phyloP scores from a whole-genome alignment of 2,329 filamentous ascomycete species.

The Ceratocystiopsis sp. region DNA sequence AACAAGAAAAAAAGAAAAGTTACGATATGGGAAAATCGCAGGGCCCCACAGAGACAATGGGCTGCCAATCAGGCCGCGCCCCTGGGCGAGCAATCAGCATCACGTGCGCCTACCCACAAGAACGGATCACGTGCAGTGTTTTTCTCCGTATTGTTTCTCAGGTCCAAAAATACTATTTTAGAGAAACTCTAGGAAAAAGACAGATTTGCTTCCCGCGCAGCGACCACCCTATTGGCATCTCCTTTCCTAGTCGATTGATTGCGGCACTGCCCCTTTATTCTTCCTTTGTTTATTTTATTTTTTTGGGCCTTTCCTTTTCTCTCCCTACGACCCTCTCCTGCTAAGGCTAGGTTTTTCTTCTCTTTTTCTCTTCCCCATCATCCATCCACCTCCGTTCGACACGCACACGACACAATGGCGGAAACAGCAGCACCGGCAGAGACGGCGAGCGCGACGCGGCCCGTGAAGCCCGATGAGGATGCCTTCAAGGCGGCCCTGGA shows the following conservation, averaged over 20 bases:
- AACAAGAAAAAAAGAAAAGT: too few species aligned
- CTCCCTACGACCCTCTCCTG: not conserved
- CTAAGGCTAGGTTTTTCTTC: not conserved
- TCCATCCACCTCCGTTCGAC: not conserved
- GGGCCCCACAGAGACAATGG: too few species aligned
- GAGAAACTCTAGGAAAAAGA: too few species aligned
- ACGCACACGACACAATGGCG: conserved; percentile 22
- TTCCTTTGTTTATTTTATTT: not conserved
- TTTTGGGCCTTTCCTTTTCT: not conserved
- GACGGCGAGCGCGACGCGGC: conserved; percentile 30
- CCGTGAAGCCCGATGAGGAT: conserved; percentile 76
- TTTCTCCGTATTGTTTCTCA: not conserved
- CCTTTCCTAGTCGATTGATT: too few species aligned
- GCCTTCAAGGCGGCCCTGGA: conserved; percentile 63
- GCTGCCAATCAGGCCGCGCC: too few species aligned
- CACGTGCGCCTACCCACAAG: too few species aligned
- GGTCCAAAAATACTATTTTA: too few species aligned
- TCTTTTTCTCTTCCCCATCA: not conserved
- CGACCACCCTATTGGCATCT: too few species aligned
- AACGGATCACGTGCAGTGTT: not conserved
- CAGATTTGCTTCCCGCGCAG: too few species aligned
- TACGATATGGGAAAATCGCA: too few species aligned
- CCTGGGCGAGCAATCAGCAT: too few species aligned
- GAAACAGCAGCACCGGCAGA: conserved; percentile 24
- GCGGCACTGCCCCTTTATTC: not conserved